These are phyloP conservation scores for Glycine latifolia DNA, from an alignment of 306 rosid genomes.

Conservation along the genomic window DNA sequence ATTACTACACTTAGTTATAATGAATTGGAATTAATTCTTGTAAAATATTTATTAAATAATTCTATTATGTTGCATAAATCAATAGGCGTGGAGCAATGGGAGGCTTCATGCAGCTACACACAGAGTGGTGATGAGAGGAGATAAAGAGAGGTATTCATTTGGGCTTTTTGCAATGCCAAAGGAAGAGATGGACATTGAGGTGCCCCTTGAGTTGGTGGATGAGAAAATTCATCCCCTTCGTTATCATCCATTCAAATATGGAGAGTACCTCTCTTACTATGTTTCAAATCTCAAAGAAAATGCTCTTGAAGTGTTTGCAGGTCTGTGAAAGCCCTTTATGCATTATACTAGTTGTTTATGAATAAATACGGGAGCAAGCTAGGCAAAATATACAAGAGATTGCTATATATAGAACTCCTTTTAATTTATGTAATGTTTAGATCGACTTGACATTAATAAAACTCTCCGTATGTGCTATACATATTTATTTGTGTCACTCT, in stretches of 20 bases:
- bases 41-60: background rate
- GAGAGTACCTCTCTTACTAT: constrained; percentile 46
- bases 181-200: constrained; percentile 50
- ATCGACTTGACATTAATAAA: background rate
- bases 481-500: background rate
- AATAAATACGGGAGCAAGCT: background rate
- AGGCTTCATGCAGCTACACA: constrained; percentile 61
- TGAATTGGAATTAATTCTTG: background rate
- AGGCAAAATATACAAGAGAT: background rate
- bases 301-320: constrained; percentile 57
- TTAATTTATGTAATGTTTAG: background rate
- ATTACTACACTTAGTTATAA: too few species aligned
- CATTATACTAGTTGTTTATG: background rate
- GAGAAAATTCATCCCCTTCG: constrained; percentile 51
- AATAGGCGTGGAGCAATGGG: constrained; percentile 70
- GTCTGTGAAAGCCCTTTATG: constrained; percentile 24
- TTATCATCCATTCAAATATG: constrained; percentile 54
- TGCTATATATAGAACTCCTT: background rate
- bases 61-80: background rate
- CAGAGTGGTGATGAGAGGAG: constrained; percentile 57
- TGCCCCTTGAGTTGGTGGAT: constrained; percentile 56
- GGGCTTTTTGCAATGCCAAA: constrained; percentile 52
- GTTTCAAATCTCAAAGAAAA: constrained; percentile 44
- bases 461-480: background rate
- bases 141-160: constrained; percentile 53